phyloP scores from a whole-genome alignment of 2,329 filamentous ascomycete genomes.

The Penicillium sp. region DNA sequence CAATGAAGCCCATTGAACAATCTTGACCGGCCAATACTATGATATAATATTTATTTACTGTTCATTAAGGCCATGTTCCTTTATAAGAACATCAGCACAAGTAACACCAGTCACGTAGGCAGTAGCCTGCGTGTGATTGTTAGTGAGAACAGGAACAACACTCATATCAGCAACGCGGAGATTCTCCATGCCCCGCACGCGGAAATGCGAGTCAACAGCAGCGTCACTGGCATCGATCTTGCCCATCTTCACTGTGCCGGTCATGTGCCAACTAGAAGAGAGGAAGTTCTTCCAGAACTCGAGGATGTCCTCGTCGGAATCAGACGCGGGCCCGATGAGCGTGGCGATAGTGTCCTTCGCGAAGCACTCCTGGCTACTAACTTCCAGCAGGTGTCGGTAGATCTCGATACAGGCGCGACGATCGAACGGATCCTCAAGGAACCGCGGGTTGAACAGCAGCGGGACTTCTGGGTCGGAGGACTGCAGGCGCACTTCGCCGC shows the following conservation, averaged over 20 bases:
- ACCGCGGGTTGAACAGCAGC: slow-evolving; percentile 53
- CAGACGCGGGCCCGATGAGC: slow-evolving; percentile 45
- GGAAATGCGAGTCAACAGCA: slow-evolving; percentile 48
- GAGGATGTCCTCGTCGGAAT: slow-evolving; percentile 54
- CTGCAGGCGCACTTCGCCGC: slow-evolving; percentile 52
- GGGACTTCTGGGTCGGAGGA: slow-evolving; percentile 52
- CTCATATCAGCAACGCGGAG: slow-evolving; percentile 46
- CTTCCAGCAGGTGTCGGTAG: slow-evolving; percentile 42
- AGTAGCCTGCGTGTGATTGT: slow-evolving; percentile 52
- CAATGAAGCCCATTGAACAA: neutral
- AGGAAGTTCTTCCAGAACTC: slow-evolving; percentile 46
- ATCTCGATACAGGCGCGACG: slow-evolving; percentile 49
- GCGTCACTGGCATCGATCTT: slow-evolving; percentile 40
- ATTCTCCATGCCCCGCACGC: slow-evolving; percentile 36
- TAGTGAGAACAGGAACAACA: slow-evolving; percentile 41
- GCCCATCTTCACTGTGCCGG: slow-evolving; percentile 58
- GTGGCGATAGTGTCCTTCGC: slow-evolving; percentile 44
- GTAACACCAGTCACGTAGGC: slow-evolving; percentile 55
- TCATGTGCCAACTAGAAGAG: slow-evolving; percentile 55
- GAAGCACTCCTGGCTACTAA: slow-evolving; percentile 46
- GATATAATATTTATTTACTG: neutral
- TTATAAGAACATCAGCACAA: slow-evolving; percentile 50
- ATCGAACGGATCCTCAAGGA: slow-evolving; percentile 55
- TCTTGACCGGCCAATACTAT: neutral
- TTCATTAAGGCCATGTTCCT: slow-evolving; percentile 40